Conservation (phyloP, 768 basidiomycete species). For the Chalciporus piperatus region DNA sequence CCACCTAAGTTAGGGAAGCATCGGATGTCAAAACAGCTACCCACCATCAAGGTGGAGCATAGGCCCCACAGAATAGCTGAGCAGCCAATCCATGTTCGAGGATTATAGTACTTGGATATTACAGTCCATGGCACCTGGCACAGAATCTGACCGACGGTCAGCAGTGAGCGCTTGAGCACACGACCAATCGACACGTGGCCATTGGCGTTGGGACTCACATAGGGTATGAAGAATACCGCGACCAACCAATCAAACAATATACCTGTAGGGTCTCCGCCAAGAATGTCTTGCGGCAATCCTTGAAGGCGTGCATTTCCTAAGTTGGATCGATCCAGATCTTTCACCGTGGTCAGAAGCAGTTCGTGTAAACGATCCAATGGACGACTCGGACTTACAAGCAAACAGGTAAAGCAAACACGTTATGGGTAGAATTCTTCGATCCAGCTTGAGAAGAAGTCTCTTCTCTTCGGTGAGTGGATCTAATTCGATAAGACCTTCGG, state of each 20-base stretch:
- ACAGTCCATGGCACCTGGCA: conserved; percentile 69
- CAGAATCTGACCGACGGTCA: conserved; percentile 47
- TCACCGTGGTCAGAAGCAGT: neutral
- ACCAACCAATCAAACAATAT: conserved; percentile 75
- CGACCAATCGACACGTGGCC: neutral
- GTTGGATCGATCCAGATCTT: conserved; percentile 73
- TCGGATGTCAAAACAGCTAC: neutral
- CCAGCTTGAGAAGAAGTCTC: conserved; percentile 60
- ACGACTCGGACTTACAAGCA: conserved; percentile 52
- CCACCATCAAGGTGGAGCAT: conserved; percentile 69
- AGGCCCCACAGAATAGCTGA: conserved; percentile 73
- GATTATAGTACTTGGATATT: conserved; percentile 63
- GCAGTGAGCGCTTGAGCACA: conserved; percentile 1
- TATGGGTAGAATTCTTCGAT: conserved; percentile 65
- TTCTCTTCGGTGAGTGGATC: conserved; percentile 40
- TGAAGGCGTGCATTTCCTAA: conserved; percentile 78
- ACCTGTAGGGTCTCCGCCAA: conserved; percentile 68
- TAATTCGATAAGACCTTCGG: conserved; percentile 15
- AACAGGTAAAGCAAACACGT: conserved; percentile 73
- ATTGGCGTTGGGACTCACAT: conserved; percentile 41
- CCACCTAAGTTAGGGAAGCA: neutral
- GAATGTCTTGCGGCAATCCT: conserved; percentile 60
- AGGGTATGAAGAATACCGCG: conserved; percentile 76
- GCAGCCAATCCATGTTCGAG: conserved; percentile 67
- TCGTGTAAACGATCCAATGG: neutral